Percentiles rank a stretch among this genome's conserved stretches.
Conservation (phyloP, 148 eudicot species). For the Fagopyrum esculentum region DNA sequence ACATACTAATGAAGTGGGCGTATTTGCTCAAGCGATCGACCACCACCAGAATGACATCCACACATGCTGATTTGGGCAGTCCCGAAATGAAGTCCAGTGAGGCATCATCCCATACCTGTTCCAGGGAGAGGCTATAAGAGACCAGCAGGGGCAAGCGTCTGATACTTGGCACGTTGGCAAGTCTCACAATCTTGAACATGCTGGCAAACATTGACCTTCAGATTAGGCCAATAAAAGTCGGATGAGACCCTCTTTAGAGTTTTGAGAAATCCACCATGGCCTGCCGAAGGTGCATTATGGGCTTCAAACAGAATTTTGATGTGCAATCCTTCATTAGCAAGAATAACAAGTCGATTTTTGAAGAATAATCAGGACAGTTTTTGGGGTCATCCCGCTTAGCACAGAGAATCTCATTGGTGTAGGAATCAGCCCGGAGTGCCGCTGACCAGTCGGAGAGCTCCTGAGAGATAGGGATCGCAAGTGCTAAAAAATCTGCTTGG, state of each 20-base stretch:
- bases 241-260: neutral
- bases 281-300: neutral
- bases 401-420: too few species aligned
- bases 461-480: neutral
- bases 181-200: neutral
- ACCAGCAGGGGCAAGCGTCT: neutral
- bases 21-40: constrained; percentile 15
- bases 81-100: constrained; percentile 4
- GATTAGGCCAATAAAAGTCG: neutral
- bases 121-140: neutral
- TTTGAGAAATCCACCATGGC: neutral
- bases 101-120: neutral
- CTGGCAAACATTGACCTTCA: neutral
- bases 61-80: neutral
- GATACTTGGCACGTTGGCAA: neutral
- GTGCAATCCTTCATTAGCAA: neutral
- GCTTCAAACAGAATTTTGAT: neutral
- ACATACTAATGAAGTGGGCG: neutral
- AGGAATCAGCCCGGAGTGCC: neutral
- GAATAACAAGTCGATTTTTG: neutral
- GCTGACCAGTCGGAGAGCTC: neutral
- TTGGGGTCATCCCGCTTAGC: too few species aligned
- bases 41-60: constrained; percentile 12
- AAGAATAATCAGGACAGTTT: neutral
- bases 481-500: neutral